Conservation (phyloP, 1,139 yeast species). For the Wickerhamomyces sp. region DNA sequence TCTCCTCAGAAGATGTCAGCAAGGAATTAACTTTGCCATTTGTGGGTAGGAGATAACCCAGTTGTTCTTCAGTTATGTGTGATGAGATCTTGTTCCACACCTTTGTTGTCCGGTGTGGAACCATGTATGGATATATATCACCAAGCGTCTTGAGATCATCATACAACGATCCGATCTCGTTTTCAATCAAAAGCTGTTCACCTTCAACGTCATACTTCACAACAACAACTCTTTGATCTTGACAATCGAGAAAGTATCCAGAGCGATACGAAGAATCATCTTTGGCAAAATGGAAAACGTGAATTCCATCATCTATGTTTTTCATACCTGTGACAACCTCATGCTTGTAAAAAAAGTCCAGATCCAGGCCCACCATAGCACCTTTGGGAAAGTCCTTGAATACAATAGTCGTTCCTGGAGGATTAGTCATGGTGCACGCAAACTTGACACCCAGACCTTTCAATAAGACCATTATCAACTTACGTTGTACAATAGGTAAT, state of each 20-base stretch:
- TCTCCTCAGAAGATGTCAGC: conserved; percentile 36
- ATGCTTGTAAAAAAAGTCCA: conserved; percentile 33
- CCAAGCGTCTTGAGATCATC: conserved; percentile 23
- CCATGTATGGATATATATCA: conserved; percentile 29
- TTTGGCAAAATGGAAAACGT: conserved; percentile 33
- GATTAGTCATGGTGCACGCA: conserved; percentile 24
- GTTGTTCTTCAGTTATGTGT: conserved; percentile 15
- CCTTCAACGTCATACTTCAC: conserved; percentile 25
- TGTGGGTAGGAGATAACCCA: conserved; percentile 22
- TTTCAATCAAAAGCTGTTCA: conserved; percentile 25
- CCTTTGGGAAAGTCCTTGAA: conserved; percentile 24
- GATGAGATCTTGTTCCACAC: conserved; percentile 25
- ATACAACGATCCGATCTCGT: conserved; percentile 27
- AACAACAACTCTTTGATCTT: conserved; percentile 19
- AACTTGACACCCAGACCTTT: too few relatives aligned
- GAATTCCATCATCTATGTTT: conserved; percentile 32
- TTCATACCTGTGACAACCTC: conserved; percentile 31
- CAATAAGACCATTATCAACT: too few relatives aligned
- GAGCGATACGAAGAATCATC: conserved; percentile 24
- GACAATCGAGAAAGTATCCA: conserved; percentile 26
- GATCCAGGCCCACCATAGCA: conserved; percentile 35
- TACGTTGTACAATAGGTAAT: too few relatives aligned
- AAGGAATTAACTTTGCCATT: conserved; percentile 28
- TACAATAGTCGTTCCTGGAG: conserved; percentile 27
- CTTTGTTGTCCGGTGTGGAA: conserved; percentile 22